These are phyloP conservation scores for Hyaloperonospora brassicae DNA, from an alignment of 352 stramenopile genomes.

Conservation along the genomic window DNA sequence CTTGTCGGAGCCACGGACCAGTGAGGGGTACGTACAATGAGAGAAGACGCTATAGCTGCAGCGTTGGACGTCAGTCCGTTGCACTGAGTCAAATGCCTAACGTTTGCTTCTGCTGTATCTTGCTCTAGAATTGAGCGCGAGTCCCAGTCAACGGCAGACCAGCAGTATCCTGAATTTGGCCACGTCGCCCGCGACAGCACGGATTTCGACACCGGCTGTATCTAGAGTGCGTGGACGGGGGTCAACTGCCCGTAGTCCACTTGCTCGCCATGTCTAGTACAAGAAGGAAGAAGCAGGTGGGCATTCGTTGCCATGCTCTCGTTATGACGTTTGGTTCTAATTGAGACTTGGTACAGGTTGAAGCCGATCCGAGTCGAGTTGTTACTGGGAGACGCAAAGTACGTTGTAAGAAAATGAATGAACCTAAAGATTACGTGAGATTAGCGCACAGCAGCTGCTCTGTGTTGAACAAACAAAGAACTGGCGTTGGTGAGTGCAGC, in stretches of 20 bases:
- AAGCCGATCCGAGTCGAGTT: constrained; percentile 23
- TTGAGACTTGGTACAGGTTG: constrained; percentile 26
- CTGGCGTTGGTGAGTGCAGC: no score
- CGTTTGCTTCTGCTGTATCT: constrained; percentile 22
- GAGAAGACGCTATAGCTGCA: constrained; percentile 24
- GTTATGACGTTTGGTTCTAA: constrained; percentile 27
- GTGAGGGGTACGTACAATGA: constrained; percentile 31
- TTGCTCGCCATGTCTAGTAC: constrained; percentile 20
- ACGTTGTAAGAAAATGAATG: constrained; percentile 34
- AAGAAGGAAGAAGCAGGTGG: constrained; percentile 25
- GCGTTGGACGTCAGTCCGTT: constrained; percentile 14
- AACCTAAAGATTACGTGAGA: constrained; percentile 33
- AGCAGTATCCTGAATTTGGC: constrained; percentile 26
- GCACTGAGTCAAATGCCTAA: constrained; percentile 23
- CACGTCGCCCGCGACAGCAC: constrained; percentile 27
- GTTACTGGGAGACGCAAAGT: constrained; percentile 20
- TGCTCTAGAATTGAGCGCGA: constrained; percentile 25
- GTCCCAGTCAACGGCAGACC: constrained; percentile 17
- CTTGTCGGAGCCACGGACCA: constrained; percentile 22
- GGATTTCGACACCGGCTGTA: constrained; percentile 34
- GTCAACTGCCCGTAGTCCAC: background rate
- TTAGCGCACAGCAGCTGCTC: constrained; percentile 2
- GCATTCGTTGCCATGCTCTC: constrained; percentile 5
- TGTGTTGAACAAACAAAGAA: background rate
- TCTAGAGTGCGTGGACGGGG: constrained; percentile 20